A percentile compares a stretch with the other conserved stretches of the same genome.
These are phyloP conservation scores for Pholiota adiposa DNA, from an alignment of 1,284 basidiomycete genomes.

Conservation along the genomic window DNA sequence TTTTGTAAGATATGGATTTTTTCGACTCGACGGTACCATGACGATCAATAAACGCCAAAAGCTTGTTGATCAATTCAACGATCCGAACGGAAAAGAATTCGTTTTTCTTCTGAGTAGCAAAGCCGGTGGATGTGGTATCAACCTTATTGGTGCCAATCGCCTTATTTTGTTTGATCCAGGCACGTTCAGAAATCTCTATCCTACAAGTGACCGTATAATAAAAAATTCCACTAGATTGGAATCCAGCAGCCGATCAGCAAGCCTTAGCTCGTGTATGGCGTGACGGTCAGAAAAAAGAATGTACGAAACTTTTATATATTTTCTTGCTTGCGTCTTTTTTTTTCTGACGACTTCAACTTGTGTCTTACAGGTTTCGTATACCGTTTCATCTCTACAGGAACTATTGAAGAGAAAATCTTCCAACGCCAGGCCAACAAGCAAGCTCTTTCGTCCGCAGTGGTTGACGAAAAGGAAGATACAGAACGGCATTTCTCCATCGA, in stretches of 20 bases:
- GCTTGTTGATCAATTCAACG: slow-evolving; percentile 96
- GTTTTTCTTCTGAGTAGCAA: slow-evolving; percentile 96
- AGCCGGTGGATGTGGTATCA: slow-evolving; percentile 98
- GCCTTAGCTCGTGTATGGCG: slow-evolving; percentile 99
- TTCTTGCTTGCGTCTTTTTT: background rate
- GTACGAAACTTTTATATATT: slow-evolving; percentile 51
- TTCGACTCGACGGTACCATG: slow-evolving; percentile 95
- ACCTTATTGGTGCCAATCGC: slow-evolving; percentile 96
- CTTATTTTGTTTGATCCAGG: slow-evolving; percentile 96
- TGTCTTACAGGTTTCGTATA: slow-evolving; percentile 85
- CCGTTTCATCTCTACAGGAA: slow-evolving; percentile 96
- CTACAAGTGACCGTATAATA: background rate
- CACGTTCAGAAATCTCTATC: slow-evolving; percentile 38
- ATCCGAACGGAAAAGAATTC: slow-evolving; percentile 94
- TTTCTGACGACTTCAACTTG: background rate
- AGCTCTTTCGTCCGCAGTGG: slow-evolving; percentile 94
- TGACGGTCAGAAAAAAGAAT: slow-evolving; percentile 99
- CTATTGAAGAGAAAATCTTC: slow-evolving; percentile 99
- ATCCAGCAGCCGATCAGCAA: slow-evolving; percentile 98
- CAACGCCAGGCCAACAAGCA: slow-evolving; percentile 97
- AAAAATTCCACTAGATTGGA: slow-evolving; percentile 76
- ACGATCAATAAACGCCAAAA: slow-evolving; percentile 94
- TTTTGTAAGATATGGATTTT: slow-evolving; percentile 80
- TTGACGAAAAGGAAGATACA: slow-evolving; percentile 96
- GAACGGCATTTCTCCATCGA: slow-evolving; percentile 96